phyloP scores from a whole-genome alignment of 139 green algal genomes.

The Chlorella sp. region DNA sequence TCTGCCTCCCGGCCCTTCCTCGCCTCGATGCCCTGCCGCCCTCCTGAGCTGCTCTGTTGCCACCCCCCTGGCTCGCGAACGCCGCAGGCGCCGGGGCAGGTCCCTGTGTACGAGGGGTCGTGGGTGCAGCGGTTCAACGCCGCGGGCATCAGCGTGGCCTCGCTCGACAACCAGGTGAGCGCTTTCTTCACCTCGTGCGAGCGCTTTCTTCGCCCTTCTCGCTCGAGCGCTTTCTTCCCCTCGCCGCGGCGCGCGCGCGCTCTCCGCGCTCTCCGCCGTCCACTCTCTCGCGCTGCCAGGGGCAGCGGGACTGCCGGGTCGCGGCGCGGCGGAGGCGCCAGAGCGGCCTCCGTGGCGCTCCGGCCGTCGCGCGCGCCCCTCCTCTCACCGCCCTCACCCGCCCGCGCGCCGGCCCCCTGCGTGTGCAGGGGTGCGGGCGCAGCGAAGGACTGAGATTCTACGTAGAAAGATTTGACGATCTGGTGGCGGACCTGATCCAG shows the following conservation, averaged over 20 bases:
- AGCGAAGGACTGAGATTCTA: slow-evolving; percentile 61
- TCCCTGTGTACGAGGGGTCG: slow-evolving; percentile 54
- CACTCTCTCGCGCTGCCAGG: too few relatives aligned
- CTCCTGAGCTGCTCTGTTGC: not conserved
- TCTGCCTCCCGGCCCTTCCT: not conserved
- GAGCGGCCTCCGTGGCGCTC: too few relatives aligned
- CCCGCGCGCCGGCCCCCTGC: too few relatives aligned
- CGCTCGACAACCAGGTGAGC: slow-evolving; percentile 60
- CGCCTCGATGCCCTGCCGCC: not conserved
- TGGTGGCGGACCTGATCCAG: slow-evolving; percentile 65
- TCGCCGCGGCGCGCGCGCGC: too few relatives aligned
- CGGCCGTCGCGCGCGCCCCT: too few relatives aligned
- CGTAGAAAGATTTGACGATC: slow-evolving; percentile 58
- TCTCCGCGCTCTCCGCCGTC: too few relatives aligned
- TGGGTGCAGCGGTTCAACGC: slow-evolving; percentile 71
- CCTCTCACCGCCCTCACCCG: too few relatives aligned
- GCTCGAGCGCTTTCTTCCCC: not conserved
- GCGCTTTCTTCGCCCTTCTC: not conserved
- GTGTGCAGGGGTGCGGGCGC: slow-evolving; percentile 55
- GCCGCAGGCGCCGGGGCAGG: slow-evolving; percentile 22
- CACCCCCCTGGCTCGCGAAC: too few relatives aligned
- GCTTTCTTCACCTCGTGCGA: not conserved
- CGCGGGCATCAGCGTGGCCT: slow-evolving; percentile 57
- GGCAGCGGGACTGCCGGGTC: too few relatives aligned
- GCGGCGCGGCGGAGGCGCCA: too few relatives aligned